phyloP scores from a whole-genome alignment of 495 filamentous ascomycete genomes.

The Neurospora intermedia region DNA sequence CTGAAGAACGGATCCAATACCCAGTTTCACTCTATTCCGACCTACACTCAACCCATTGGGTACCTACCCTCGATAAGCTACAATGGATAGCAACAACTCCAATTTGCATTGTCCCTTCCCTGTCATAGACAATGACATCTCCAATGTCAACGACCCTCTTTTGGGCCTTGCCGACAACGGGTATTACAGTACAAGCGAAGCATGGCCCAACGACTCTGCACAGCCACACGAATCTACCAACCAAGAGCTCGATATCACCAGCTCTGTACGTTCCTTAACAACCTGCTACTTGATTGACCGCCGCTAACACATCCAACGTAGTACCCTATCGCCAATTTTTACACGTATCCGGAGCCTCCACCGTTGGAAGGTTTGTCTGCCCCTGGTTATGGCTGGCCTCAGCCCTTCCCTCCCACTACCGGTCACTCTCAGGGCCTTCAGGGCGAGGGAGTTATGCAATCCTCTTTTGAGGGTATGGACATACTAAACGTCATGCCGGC shows the following conservation, averaged over 20 bases:
- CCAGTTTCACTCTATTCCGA: too few species aligned
- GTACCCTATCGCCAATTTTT: neutral
- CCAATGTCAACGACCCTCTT: too few species aligned
- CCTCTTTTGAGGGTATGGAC: rapidly evolving
- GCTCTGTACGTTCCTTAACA: neutral
- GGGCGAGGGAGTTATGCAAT: rapidly evolving
- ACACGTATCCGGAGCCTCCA: neutral
- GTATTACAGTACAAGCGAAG: too few species aligned
- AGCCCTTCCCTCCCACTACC: neutral
- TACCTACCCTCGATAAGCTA: too few species aligned
- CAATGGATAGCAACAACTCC: too few species aligned
- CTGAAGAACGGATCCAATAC: too few species aligned
- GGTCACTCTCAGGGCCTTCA: neutral
- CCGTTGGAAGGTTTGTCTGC: neutral
- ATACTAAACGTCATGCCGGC: too few species aligned
- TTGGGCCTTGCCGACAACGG: too few species aligned
- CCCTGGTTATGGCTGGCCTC: neutral
- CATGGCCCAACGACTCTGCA: too few species aligned
- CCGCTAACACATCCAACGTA: neutral
- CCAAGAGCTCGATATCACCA: neutral
- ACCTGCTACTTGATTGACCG: neutral
- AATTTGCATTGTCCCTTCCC: too few species aligned
- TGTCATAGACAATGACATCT: too few species aligned
- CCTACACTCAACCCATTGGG: too few species aligned
- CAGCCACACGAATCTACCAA: neutral